Percentiles rank a stretch among this genome's conserved stretches.
phyloP scores from a whole-genome alignment of 1,139 yeast species.

The Pichia inconspicua region DNA sequence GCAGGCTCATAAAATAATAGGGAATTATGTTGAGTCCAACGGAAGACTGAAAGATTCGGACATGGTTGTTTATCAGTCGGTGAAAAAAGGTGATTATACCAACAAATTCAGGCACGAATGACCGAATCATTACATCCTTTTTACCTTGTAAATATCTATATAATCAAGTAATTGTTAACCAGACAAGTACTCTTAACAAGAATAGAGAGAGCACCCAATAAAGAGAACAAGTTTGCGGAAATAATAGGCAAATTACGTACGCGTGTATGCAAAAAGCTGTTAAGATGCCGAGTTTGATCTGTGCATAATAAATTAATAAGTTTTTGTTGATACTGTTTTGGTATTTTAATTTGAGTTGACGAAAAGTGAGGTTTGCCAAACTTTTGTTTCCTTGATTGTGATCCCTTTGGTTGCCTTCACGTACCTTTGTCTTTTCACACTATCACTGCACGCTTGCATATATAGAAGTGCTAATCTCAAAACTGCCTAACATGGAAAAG shows the following conservation, averaged over 20 bases:
- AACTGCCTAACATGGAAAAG: not conserved
- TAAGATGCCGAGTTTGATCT: no score
- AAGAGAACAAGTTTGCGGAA: not conserved
- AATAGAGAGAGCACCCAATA: not conserved
- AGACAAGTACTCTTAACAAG: no score
- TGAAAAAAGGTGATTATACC: constrained; percentile 14
- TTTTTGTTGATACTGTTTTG: not conserved
- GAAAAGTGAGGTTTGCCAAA: not conserved
- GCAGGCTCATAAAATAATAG: constrained; percentile 55
- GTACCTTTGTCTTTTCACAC: no score
- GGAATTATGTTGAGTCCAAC: constrained; percentile 35
- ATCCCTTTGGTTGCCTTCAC: not conserved
- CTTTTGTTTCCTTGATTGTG: not conserved
- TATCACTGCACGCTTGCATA: not conserved
- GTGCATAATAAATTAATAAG: not conserved
- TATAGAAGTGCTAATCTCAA: not conserved
- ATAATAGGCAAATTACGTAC: not conserved
- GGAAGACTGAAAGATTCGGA: constrained; percentile 20
- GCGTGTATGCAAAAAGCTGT: not conserved
- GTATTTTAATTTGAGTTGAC: not conserved
- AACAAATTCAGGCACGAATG: not conserved
- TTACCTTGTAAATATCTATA: not conserved
- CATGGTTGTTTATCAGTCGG: constrained; percentile 20
- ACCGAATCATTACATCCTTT: not conserved
- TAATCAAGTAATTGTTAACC: not conserved